Evolutionary conservation across 2,329 filamentous ascomycete species (phyloP).

Genomic region (Alternaria brassicicola): DNA sequence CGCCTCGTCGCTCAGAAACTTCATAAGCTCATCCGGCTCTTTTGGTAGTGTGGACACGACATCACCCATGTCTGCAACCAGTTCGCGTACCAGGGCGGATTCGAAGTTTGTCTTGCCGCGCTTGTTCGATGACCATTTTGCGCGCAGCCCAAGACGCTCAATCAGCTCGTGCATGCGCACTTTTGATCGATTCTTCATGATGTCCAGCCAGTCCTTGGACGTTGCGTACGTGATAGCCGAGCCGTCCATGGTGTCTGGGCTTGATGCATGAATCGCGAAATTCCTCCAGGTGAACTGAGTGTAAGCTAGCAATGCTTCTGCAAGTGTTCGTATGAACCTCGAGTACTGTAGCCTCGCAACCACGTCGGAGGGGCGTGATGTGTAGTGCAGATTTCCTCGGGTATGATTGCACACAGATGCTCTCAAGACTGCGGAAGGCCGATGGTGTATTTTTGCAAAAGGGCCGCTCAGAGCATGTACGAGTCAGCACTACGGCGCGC

Average conservation of each 20-base stretch:
- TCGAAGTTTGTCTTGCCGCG: slow-evolving; percentile 48
- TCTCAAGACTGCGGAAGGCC: slow-evolving; percentile 8
- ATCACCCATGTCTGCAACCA: slow-evolving; percentile 45
- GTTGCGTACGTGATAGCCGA: slow-evolving; percentile 38
- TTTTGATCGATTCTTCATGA: slow-evolving; percentile 46
- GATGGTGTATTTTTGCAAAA: slow-evolving; percentile 5
- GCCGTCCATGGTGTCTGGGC: slow-evolving; percentile 28
- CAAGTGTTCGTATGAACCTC: not conserved
- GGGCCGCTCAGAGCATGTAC: not conserved
- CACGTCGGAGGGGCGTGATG: slow-evolving; percentile 4
- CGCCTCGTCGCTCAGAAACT: slow-evolving; percentile 34
- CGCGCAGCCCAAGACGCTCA: slow-evolving; percentile 42
- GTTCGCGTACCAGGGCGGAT: slow-evolving; percentile 40
- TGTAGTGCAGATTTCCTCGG: slow-evolving; percentile 22
- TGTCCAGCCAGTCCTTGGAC: slow-evolving; percentile 46
- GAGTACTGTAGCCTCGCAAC: not conserved
- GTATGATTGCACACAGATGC: slow-evolving; percentile 21
- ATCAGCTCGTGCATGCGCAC: slow-evolving; percentile 48
- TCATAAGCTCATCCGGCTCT: slow-evolving; percentile 42
- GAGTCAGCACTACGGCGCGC: slow-evolving; percentile 1
- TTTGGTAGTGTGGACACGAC: slow-evolving; percentile 42
- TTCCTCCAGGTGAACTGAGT: not conserved
- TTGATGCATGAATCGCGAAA: slow-evolving; percentile 15
- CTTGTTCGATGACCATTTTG: slow-evolving; percentile 48
- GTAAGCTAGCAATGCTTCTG: not conserved